phyloP scores from a whole-genome alignment of 2,329 filamentous ascomycete species.

The Westerdykella aurantiaca region DNA sequence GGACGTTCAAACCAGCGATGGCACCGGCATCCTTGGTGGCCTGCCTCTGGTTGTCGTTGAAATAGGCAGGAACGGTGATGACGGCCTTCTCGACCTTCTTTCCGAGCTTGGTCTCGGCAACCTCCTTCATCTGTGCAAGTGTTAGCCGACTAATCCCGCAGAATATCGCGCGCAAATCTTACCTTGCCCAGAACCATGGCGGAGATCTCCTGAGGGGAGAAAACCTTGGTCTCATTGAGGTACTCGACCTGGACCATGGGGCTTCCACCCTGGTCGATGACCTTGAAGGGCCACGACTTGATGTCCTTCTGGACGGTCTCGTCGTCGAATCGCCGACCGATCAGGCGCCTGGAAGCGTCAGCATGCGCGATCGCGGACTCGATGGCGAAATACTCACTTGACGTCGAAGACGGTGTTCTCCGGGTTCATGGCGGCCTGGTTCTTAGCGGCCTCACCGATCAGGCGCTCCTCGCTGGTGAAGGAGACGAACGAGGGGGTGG shows the following conservation, averaged over 20 bases:
- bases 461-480: conserved; percentile 98
- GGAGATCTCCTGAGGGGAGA: conserved; percentile 98
- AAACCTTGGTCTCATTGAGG: conserved; percentile 87
- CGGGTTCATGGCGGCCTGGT: conserved; percentile 99
- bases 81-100: conserved; percentile 99
- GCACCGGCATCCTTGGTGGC: conserved; percentile 98
- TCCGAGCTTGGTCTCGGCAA: conserved; percentile 95
- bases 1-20: conserved; percentile 94
- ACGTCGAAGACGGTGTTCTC: conserved; percentile 97
- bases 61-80: conserved; percentile 98
- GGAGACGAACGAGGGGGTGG: conserved; percentile 97
- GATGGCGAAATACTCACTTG: conserved; percentile 62
- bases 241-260: conserved; percentile 95
- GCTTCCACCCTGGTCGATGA: conserved; percentile 80
- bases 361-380: conserved; percentile 7
- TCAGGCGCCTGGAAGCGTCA: conserved; percentile 69
- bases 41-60: conserved; percentile 99
- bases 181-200: conserved; percentile 99
- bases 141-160: conserved; percentile 11
- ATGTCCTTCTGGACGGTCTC: conserved; percentile 98
- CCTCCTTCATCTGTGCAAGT: conserved; percentile 83
- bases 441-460: conserved; percentile 99
- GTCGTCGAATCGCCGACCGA: conserved; percentile 92
- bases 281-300: conserved; percentile 99
- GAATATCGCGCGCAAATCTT: conserved; percentile 15